Base-by-base conservation (phyloP, 2,329 filamentous ascomycete genomes). In the Trichoderma simmonsii region DNA sequence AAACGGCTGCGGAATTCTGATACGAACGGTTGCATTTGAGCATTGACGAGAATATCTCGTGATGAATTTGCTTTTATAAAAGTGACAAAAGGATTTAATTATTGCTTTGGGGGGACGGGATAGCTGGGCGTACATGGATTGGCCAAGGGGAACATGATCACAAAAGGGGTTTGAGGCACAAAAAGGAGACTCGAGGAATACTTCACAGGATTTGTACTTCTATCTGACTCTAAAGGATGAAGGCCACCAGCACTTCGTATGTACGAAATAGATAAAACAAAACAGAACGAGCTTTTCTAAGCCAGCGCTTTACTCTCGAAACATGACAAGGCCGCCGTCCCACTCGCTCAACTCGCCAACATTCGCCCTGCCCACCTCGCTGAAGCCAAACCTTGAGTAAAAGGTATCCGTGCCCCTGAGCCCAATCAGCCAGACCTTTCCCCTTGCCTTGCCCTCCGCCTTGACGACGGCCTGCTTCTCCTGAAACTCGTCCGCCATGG, bases 311-410 rank as follows among this genome's bases (percentile, higher is more conserved):
- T 24, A 82, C 70, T 80, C 79, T 63, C 79, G 77, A 54, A 82
- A 81, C 82, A 83, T 83, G 72, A 83, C 72, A 8, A 76, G 63
- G 1, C 81, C 81, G 11, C 81, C 81, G 32, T 81, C 77, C 81
- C 81, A 83, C 30, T 76, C 75, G 11, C 75, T 73, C 74, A 83
- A 62, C 71, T 81, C 78, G 1, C 80, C 81, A 26, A 82, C 77
- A 63, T 82, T 82, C 14, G 77, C 77, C 68, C 80, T 78, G 11
- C 75, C 80, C 26, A 82, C 80, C 72, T 80, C 77, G 11, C 74
- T 72, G 68, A 82, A 83, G 0, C 81, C 82, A 64, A 79, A 76
- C 43, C 77, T 76, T 34, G 72, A 68, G 43, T 83, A 83, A 65
- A 78, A 82, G 0, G 63, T 72, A 65, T 82, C 80, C 4, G 80